Percentiles rank a stretch among this genome's conserved stretches.
phyloP scores from a whole-genome alignment of 306 rosid species.

The Begonia peltatifolia region DNA sequence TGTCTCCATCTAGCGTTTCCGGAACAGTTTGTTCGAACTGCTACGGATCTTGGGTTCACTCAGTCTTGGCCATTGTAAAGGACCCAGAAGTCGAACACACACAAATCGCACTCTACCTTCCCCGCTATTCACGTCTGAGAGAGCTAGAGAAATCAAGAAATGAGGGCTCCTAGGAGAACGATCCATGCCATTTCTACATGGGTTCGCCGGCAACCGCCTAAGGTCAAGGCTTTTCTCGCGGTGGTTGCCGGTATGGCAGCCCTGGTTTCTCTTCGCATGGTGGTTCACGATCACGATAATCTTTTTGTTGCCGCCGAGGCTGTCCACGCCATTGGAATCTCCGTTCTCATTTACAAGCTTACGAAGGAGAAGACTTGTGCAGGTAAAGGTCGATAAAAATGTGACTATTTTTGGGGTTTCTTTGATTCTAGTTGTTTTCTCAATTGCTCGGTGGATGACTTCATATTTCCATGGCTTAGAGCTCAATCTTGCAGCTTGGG shows the following conservation, averaged over 20 bases:
- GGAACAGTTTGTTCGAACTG: not conserved
- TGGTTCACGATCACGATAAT: constrained; percentile 52
- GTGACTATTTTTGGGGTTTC: not conserved
- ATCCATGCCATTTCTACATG: constrained; percentile 40
- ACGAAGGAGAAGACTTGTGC: constrained; percentile 57
- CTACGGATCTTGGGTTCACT: not conserved
- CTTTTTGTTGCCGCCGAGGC: constrained; percentile 57
- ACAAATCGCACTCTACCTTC: not conserved
- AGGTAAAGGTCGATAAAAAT: constrained; percentile 13
- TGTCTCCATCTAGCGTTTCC: not conserved
- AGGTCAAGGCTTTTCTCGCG: constrained; percentile 39
- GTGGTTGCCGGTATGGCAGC: constrained; percentile 23
- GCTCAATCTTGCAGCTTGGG: not conserved
- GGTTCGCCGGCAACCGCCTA: constrained; percentile 58
- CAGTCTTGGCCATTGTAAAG: not conserved
- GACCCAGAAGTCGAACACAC: not conserved
- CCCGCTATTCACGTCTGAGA: not conserved
- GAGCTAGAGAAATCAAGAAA: constrained; percentile 5
- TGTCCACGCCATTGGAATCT: constrained; percentile 53
- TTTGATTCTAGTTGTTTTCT: not conserved
- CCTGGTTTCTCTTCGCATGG: constrained; percentile 31
- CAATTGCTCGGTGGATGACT: not conserved
- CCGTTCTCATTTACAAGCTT: constrained; percentile 53
- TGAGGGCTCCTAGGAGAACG: constrained; percentile 34
- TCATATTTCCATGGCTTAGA: not conserved